These are phyloP conservation scores for Hypoxylon sp. DNA, from an alignment of 2,329 filamentous ascomycete genomes.

Conservation along the genomic window DNA sequence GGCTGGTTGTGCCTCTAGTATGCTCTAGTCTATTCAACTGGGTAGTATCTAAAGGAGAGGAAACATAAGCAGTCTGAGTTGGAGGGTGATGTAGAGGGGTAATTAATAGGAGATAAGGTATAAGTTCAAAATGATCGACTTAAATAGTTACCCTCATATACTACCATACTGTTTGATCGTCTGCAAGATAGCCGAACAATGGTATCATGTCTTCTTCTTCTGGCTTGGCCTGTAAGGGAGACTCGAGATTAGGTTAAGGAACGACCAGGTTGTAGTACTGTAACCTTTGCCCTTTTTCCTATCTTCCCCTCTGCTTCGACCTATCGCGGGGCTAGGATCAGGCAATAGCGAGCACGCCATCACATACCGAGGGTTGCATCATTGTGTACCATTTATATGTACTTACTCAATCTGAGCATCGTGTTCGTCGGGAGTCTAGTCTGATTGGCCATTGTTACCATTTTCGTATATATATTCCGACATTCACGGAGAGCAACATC, in stretches of 20 bases:
- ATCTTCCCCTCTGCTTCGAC: conserved; percentile 37
- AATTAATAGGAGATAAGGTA: conserved; percentile 29
- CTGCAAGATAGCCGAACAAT: conserved; percentile 42
- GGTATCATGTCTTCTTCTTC: conserved; percentile 31
- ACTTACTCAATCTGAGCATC: conserved; percentile 18
- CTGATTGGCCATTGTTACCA: conserved; percentile 16
- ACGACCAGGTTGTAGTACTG: conserved; percentile 9
- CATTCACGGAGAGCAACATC: conserved; percentile 11
- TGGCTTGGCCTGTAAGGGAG: conserved; percentile 15
- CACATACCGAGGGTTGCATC: conserved; percentile 39
- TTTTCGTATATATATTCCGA: conserved; percentile 30
- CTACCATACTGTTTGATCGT: conserved; percentile 22
- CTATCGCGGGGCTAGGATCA: conserved; percentile 43
- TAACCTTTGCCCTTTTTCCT: conserved; percentile 42
- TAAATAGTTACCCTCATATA: conserved; percentile 34
- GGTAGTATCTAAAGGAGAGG: conserved; percentile 4
- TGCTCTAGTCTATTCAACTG: conserved; percentile 24
- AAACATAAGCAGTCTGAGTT: conserved; percentile 15
- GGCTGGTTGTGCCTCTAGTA: conserved; percentile 13
- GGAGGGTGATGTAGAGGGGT: conserved; percentile 17
- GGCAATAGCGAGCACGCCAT: conserved; percentile 47
- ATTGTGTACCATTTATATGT: conserved; percentile 34
- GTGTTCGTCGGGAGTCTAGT: conserved; percentile 1
- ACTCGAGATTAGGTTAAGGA: conserved; percentile 31
- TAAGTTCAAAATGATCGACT: conserved; percentile 24